Evolutionary conservation across 1,284 basidiomycete genomes (phyloP).

Genomic region (Kalmanozyma brasiliensis): DNA sequence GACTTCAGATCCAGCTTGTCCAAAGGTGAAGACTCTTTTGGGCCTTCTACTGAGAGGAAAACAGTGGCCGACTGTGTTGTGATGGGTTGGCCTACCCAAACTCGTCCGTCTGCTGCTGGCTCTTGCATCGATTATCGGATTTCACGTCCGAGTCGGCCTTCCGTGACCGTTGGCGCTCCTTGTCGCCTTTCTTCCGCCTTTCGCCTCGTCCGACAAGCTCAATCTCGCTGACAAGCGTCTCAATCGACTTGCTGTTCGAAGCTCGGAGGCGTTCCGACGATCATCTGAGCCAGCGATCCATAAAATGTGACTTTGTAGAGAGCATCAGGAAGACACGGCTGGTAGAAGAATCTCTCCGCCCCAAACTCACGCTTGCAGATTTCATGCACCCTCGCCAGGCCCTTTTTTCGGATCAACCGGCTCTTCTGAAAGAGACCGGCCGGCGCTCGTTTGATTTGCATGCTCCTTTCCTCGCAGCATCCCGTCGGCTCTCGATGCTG

Average conservation of each 20-base stretch:
- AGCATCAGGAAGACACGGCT: background rate
- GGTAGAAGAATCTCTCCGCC: conserved; percentile 23
- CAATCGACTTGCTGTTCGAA: background rate
- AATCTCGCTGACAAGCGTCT: too few species aligned
- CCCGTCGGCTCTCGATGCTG: too few species aligned
- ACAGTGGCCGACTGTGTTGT: background rate
- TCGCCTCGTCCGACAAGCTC: background rate
- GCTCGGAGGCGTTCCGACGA: too few species aligned
- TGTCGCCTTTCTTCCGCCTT: background rate
- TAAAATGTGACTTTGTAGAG: too few species aligned
- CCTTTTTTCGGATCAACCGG: conserved; percentile 36
- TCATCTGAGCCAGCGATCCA: too few species aligned
- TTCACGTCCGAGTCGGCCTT: conserved; percentile 23
- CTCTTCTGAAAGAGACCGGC: conserved; percentile 18
- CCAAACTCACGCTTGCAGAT: conserved; percentile 14
- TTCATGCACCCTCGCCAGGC: conserved; percentile 6
- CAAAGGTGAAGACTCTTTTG: too few species aligned
- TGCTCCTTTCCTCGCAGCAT: background rate
- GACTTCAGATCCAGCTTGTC: too few species aligned
- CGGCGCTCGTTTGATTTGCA: conserved; percentile 6
- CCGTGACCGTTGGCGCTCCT: background rate
- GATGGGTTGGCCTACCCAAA: too few species aligned
- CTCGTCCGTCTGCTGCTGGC: too few species aligned
- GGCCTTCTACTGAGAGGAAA: background rate
- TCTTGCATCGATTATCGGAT: conserved; percentile 35